Evolutionary conservation across 495 filamentous ascomycete genomes (phyloP), one percentile per base, ranked within the genome.

Genomic region (Chlorociboria aeruginascens): DNA sequence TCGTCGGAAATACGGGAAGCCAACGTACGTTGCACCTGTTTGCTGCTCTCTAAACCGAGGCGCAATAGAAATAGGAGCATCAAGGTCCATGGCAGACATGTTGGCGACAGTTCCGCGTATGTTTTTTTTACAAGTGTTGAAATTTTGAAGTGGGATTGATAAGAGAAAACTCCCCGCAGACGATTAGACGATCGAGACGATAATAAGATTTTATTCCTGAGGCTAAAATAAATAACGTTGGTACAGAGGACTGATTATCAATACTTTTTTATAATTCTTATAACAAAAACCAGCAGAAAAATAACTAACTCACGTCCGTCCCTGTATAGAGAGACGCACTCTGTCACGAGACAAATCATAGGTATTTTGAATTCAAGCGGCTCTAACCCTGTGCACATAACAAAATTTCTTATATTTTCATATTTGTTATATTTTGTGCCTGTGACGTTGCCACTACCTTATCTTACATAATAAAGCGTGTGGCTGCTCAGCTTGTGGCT

Each of bases 51-150:
- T 55, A 58, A 67, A 50, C 48, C 68, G 54, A 31, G 65, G 64
- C 51, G 66, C 63, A 57, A 85, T 73, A 49, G 72, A 67, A 37
- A 83, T 69, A 30, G 77, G 72, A 9, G 64, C 66, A 70, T 86
- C 83, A 50, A 86, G 54, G 65, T 86, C 82, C 83, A 87, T 86
- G 62, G 59, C 57, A 53, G 73, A 73, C 75, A 79, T 82, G 7
- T 45, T 66, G 44, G 37, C 37, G 47, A 36, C 33, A 32, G 32
- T n/a, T 48, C 17, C 12, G 36, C n/a, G 16, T 16, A n/a, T 17
- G n/a, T n/a, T n/a, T 13, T 31, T 38, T 30, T n/a, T 45, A 12
- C 16, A 20, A 45, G 14, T 48, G 48, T 14, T 46, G 44, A 30
- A 11, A 40, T 29, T 32, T 39, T 43, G 40, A 12, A 42, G 12